Conservation (phyloP, 192 early-diverging fungal genomes). For the Backusella circina region DNA sequence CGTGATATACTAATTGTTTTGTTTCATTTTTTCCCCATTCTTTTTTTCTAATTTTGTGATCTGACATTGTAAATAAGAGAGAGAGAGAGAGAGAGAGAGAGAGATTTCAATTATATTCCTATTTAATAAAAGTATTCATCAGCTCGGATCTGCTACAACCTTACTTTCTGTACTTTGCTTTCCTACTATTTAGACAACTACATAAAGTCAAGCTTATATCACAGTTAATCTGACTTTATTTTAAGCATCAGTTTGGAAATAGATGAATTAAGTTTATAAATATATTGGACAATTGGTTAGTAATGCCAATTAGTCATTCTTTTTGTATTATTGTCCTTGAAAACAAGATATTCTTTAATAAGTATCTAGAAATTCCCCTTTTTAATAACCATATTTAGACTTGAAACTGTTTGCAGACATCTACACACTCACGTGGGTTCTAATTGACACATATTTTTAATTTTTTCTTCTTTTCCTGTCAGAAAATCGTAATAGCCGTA, state of each 20-base stretch:
- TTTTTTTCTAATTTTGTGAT: not conserved
- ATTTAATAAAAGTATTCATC: not conserved
- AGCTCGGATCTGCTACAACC: too few relatives aligned
- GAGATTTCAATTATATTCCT: not conserved
- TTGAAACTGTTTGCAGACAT: not conserved
- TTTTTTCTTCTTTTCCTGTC: not conserved
- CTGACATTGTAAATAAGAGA: not conserved
- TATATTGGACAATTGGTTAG: not conserved
- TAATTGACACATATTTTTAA: too few relatives aligned
- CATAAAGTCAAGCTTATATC: not conserved
- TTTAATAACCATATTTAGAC: not conserved
- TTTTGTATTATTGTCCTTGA: not conserved
- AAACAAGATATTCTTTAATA: not conserved
- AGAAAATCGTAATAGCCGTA: not conserved
- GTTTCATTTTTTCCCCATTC: not conserved
- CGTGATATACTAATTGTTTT: not conserved
- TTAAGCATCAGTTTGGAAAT: not conserved
- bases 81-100: not conserved
- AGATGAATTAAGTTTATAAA: not conserved
- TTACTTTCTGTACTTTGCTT: too few relatives aligned
- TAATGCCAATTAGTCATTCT: not conserved
- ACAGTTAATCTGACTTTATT: not conserved
- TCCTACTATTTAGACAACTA: not conserved
- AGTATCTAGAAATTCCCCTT: not conserved
- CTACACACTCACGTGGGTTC: too few relatives aligned